A percentile compares a stretch with the other conserved stretches of the same genome.
Evolutionary conservation across 2,329 filamentous ascomycete genomes (phyloP).

Genomic region (Cephalotrichum gorgonifer): DNA sequence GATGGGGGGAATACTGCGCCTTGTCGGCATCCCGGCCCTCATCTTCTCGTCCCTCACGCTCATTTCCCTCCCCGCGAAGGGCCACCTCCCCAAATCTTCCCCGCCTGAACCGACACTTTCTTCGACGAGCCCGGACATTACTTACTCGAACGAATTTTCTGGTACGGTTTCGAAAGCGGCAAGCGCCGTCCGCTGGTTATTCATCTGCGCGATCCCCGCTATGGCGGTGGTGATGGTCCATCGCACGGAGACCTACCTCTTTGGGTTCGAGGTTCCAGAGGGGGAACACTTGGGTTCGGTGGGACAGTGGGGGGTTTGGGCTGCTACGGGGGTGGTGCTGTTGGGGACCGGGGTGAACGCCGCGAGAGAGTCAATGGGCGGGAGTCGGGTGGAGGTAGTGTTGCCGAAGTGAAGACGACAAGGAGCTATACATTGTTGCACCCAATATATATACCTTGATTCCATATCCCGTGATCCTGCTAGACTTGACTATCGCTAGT

Average conservation of each 20-base stretch:
- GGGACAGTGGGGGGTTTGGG: slow-evolving; percentile 10
- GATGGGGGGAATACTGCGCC: neutral
- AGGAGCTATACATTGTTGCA: neutral
- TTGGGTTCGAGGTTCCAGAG: slow-evolving; percentile 3
- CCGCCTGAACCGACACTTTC: no score
- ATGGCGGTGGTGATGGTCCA: slow-evolving; percentile 4
- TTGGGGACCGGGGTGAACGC: slow-evolving; percentile 7
- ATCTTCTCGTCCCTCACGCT: slow-evolving; percentile 1
- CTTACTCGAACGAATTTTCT: neutral
- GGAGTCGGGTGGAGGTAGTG: no score
- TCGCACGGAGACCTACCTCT: slow-evolving; percentile 6
- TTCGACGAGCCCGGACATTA: neutral
- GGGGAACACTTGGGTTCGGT: slow-evolving; percentile 7
- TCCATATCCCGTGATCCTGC: neutral
- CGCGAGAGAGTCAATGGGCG: slow-evolving; percentile 6
- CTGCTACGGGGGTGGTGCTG: slow-evolving; percentile 6
- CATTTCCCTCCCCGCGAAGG: neutral
- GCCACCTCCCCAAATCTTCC: neutral
- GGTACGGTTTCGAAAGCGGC: neutral
- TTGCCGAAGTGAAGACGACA: no score
- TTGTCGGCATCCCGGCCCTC: neutral
- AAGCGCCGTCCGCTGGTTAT: neutral
- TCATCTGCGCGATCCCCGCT: slow-evolving; percentile 1
- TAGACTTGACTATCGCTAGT: neutral
- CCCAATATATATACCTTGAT: neutral